Evolutionary conservation across 202 grass and related monocot species (phyloP), one percentile per base, ranked within the genome.

Genomic region (Setaria viridis): DNA sequence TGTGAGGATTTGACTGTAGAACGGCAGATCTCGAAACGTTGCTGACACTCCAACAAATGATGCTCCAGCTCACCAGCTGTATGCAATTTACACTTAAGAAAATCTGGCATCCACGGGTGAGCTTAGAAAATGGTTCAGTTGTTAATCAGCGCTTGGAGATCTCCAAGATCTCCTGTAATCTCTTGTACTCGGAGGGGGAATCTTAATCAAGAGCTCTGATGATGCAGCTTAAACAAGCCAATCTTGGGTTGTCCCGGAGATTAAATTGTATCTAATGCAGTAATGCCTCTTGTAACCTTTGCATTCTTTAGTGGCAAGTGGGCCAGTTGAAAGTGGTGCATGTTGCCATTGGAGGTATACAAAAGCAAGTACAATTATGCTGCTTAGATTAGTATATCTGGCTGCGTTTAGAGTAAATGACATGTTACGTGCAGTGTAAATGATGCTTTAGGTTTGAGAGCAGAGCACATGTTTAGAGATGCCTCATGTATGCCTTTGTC

Each of bases 161-260:
- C 85, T 82, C 46, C 41, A 50, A 82, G 82, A 88, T 91, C 89
- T 72, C 48, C 3, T 78, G 81, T 14, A 48, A 88, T 77, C 70
- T 65, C 81, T 84, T 80, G 80, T 39, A 79, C 62, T 90, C 58
- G 66, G 68, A 54, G 20, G 45, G 46, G 81, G 71, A 29, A 91
- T 88, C 85, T 85, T 76, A 53, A 87, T 56, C 45, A 65, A 42
- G 69, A 65, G 45, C 80, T 70, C 68, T 88, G 83, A 86, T 80
- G 66, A 15, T 60, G 67, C 51, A 77, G 29, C 29, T 77, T 41
- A 33, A 85, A 39, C 55, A 80, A 76, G 57, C 41, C 82, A 82
- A 71, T 85, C 67, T 33, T 76, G 62, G 84, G n/a, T 47, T 65
- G 62, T 54, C 56, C 37, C 15, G 2, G 35, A 25, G 16, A 66